phyloP scores from a whole-genome alignment of 192 early-diverging fungal species.

The Coemansia sp. region DNA sequence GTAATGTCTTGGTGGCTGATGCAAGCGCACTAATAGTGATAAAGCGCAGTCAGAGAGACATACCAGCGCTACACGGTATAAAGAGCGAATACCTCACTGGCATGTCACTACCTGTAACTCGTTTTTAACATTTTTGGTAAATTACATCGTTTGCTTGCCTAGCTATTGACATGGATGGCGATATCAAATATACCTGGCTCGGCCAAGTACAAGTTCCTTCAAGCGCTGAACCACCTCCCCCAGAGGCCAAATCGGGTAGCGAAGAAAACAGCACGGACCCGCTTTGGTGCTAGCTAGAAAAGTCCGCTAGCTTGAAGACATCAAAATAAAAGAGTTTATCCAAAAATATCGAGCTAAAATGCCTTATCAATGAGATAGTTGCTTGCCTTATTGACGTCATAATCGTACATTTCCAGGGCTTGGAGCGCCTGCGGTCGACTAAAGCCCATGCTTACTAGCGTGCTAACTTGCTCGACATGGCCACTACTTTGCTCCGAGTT shows the following conservation, averaged over 20 bases:
- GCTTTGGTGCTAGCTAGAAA: not conserved
- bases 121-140: not conserved
- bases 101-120: not conserved
- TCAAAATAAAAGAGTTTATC: not conserved
- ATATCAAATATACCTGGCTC: not conserved
- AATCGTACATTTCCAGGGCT: slow-evolving; percentile 70
- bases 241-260: not conserved
- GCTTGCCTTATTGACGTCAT: slow-evolving; percentile 72
- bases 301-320: not conserved
- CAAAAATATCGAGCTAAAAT: not conserved
- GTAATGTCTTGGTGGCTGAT: not conserved
- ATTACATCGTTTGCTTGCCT: not conserved
- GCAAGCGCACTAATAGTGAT: not conserved
- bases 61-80: not conserved
- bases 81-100: not conserved
- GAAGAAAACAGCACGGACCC: not conserved
- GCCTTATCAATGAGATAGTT: slow-evolving; percentile 73
- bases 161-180: not conserved
- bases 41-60: not conserved
- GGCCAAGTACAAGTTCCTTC: slow-evolving; percentile 2
- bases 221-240: not conserved
- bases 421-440: slow-evolving; percentile 64
- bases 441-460: slow-evolving; percentile 75
- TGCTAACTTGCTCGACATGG: slow-evolving; percentile 56
- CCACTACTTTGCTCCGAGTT: slow-evolving; percentile 15